These are phyloP conservation scores for Botryotinia globosa DNA, from an alignment of 2,329 filamentous ascomycete species.

Conservation along the genomic window DNA sequence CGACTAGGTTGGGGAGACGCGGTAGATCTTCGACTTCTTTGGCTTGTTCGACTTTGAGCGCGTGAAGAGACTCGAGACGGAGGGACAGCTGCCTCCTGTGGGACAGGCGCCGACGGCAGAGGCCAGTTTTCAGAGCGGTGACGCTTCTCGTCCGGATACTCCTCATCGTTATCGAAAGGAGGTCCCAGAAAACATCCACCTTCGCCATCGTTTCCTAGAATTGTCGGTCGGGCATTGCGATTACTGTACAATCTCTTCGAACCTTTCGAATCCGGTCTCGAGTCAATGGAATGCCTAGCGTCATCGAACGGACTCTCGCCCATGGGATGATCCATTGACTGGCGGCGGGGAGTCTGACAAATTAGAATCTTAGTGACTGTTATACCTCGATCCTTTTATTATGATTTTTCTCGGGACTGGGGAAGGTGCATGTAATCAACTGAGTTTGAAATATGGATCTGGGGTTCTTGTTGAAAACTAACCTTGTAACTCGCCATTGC, in stretches of 20 bases:
- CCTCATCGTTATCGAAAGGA: constrained; percentile 23
- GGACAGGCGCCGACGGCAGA: constrained; percentile 28
- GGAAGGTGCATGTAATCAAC: constrained; percentile 9
- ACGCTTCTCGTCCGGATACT: constrained; percentile 42
- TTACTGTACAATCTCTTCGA: constrained; percentile 39
- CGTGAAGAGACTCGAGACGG: constrained; percentile 24
- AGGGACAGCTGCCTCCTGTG: constrained; percentile 17
- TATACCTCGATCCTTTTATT: background rate
- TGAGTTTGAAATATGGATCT: constrained; percentile 12
- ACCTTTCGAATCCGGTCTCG: constrained; percentile 34
- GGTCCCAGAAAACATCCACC: constrained; percentile 33
- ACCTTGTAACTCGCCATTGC: constrained; percentile 21
- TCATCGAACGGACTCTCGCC: constrained; percentile 22
- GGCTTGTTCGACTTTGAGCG: constrained; percentile 24
- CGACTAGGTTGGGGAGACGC: constrained; percentile 23
- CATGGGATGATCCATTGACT: constrained; percentile 21
- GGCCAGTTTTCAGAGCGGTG: constrained; percentile 47
- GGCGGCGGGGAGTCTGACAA: constrained; percentile 20
- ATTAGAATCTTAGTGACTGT: background rate
- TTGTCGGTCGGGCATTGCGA: constrained; percentile 30
- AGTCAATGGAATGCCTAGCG: constrained; percentile 6
- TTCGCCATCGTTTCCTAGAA: constrained; percentile 35
- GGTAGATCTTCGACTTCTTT: constrained; percentile 36
- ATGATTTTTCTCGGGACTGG: background rate
- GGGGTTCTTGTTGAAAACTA: background rate